Base-by-base conservation (phyloP, 208 protist species). In the Kentomonas sorsogonicus region DNA sequence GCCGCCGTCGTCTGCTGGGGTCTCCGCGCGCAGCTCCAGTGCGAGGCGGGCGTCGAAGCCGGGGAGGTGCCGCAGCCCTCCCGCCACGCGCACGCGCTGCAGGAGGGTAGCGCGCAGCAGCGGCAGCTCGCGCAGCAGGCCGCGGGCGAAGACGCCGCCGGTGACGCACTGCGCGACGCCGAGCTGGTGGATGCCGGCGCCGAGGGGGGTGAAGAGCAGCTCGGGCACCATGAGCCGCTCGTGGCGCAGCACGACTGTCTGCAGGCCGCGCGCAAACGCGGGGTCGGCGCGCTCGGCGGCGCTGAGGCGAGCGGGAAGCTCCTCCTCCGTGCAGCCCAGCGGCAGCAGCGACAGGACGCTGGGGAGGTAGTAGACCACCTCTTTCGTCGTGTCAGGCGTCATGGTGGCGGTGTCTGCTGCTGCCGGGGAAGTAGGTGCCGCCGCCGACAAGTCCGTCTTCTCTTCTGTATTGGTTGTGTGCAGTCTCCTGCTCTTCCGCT, bases 191-290 rank as follows among this genome's bases (percentile, higher is more conserved):
- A 90, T 41, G 3, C 82, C 86, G 0, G 86, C 70, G 46, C 84
- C 79, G 5, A 33, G 59, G 10, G 86, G 86, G 6, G 71, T 72
- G 65, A 94, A 94, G 50, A 94, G 71, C 41, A 94, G 64, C 66
- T 90, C 83, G 2, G 86, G 83, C 25, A 94, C 79, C 41, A 85
- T 39, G 60, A 84, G 86, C 26, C 74, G 72, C 53, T 91, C 86
- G 29, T 90, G 83, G 2, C 54, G 40, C n/a, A 93, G 74, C 4
- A 57, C 52, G 16, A 92, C 43, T 40, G 13, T 3, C 51, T 56
- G 51, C 29, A 56, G 51, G 7, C 15, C 33, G 3, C 18, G 23
- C 29, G 30, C 5, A 3, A 46, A 39, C 4, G 22, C 39, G 56
- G 63, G 52, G 9, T 53, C 51, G 9, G 26, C 23, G 22, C 45